Base-by-base conservation (phyloP, 1,284 basidiomycete genomes). In the Puccinia coronata region DNA sequence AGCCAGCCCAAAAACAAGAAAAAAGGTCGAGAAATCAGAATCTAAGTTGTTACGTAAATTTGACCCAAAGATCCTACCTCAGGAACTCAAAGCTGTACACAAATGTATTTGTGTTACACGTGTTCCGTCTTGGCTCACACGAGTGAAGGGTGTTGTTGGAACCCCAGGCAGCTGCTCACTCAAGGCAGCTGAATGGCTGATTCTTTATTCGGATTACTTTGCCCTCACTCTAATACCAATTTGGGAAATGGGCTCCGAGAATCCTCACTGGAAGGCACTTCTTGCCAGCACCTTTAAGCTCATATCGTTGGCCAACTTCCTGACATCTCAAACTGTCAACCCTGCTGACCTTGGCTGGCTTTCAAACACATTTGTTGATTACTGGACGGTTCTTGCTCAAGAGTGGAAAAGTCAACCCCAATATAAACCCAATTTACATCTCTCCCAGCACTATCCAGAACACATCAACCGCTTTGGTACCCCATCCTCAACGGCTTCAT, bases 171-270 rank as follows among this genome's bases (percentile, higher is more conserved):
- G 47, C 34, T 25, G 20, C 23, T 69, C 39, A 18, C 65, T 69
- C 23, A 75, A 75, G 25, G 53, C 73, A 47, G 73, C 73, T 23
- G 55, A 75, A 31, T 75, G 73, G 73, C 73, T 65, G 28, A 43
- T 51, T 8, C 74, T 76, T 36, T 76, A 65, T 36, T 61, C 28
- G 3, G 20, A 65, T 49, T 65, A 43, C 51, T 61, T 61, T 59
- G 36, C 59, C 5, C 55, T 61, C n/a, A n/a, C n/a, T n/a, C n/a
- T n/a, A n/a, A n/a, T n/a, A n/a, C n/a, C n/a, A n/a, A n/a, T n/a
- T n/a, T n/a, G n/a, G n/a, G n/a, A n/a, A n/a, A n/a, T n/a, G n/a
- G n/a, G n/a, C n/a, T n/a, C n/a, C n/a, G n/a, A n/a, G n/a, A n/a
- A n/a, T n/a, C n/a, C n/a, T n/a, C n/a, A n/a, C n/a, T n/a, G n/a